phyloP scores from a whole-genome alignment of 495 filamentous ascomycete genomes.

The Aspergillus affinis region DNA sequence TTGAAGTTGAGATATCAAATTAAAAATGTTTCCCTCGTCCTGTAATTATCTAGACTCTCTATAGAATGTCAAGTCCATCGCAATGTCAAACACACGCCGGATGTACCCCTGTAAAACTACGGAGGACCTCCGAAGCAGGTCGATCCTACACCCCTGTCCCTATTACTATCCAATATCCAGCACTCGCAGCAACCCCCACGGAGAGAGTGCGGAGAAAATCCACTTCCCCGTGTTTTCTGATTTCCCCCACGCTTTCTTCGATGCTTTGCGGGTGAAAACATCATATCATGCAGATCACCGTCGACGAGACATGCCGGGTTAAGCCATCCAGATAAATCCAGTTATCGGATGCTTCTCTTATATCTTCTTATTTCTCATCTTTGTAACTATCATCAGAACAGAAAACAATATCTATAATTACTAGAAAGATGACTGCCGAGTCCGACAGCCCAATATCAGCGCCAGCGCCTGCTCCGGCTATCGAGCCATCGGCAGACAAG shows the following conservation, averaged over 20 bases:
- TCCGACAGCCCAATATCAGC: not conserved
- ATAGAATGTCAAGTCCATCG: too few species aligned
- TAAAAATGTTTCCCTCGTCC: too few species aligned
- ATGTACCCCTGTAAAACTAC: not conserved
- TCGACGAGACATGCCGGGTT: not conserved
- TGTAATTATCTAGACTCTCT: too few species aligned
- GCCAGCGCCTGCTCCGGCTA: not conserved
- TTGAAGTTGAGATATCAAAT: not conserved
- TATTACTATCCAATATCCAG: not conserved
- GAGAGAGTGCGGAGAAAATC: conserved; percentile 13
- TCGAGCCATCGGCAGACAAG: conserved; percentile 7
- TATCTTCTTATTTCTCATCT: too few species aligned
- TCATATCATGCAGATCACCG: not conserved
- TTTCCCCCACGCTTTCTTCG: conserved; percentile 2
- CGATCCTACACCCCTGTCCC: not conserved
- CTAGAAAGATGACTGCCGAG: conserved; percentile 7
- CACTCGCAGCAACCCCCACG: not conserved
- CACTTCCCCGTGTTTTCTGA: conserved; percentile 1
- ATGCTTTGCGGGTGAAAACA: not conserved
- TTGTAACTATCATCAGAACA: not conserved
- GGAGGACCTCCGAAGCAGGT: not conserved
- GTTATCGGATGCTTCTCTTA: too few species aligned
- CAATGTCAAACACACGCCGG: too few species aligned
- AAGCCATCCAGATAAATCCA: not conserved
- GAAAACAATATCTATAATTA: not conserved